phyloP scores from a whole-genome alignment of 2,329 filamentous ascomycete species.

The Exutisphaerella laricina region DNA sequence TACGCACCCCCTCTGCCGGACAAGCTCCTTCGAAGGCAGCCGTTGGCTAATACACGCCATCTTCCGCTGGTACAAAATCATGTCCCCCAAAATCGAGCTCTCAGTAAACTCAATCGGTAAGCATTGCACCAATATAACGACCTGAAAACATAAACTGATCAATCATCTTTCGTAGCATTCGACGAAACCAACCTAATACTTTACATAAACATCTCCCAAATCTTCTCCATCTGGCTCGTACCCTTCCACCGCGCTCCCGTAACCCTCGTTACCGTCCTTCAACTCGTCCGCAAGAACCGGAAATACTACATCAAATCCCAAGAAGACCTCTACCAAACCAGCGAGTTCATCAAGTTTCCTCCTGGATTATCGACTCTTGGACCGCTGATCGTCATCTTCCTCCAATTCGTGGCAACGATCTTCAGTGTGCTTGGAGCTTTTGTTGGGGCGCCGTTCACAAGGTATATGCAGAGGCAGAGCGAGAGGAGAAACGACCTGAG shows the following conservation, averaged over 20 bases:
- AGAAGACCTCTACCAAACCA: slow-evolving; percentile 75
- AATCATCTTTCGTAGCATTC: too few relatives aligned
- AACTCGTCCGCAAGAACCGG: slow-evolving; percentile 22
- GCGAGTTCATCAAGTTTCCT: slow-evolving; percentile 70
- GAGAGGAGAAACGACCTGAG: slow-evolving; percentile 5
- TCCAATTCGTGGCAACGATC: slow-evolving; percentile 60
- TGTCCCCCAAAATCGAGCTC: slow-evolving; percentile 68
- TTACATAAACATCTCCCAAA: slow-evolving; percentile 68
- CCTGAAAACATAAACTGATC: too few relatives aligned
- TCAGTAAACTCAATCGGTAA: slow-evolving; percentile 57
- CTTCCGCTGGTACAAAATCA: slow-evolving; percentile 78
- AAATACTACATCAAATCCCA: slow-evolving; percentile 70
- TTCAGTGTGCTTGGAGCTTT: slow-evolving; percentile 58
- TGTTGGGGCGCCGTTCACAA: slow-evolving; percentile 46
- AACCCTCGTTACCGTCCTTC: slow-evolving; percentile 31
- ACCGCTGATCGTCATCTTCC: slow-evolving; percentile 48
- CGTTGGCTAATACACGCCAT: slow-evolving; percentile 62
- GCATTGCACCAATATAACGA: too few relatives aligned
- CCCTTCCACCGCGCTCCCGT: slow-evolving; percentile 62
- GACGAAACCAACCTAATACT: slow-evolving; percentile 62
- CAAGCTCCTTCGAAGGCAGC: slow-evolving; percentile 56
- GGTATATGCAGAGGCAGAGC: slow-evolving; percentile 6
- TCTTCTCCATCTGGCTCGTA: slow-evolving; percentile 71
- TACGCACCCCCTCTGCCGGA: slow-evolving; percentile 71
- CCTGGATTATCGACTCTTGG: slow-evolving; percentile 39